Percentiles rank a stretch among this genome's conserved stretches.
Conservation (phyloP, 2,329 filamentous ascomycete species). For the Neonectria punicea region DNA sequence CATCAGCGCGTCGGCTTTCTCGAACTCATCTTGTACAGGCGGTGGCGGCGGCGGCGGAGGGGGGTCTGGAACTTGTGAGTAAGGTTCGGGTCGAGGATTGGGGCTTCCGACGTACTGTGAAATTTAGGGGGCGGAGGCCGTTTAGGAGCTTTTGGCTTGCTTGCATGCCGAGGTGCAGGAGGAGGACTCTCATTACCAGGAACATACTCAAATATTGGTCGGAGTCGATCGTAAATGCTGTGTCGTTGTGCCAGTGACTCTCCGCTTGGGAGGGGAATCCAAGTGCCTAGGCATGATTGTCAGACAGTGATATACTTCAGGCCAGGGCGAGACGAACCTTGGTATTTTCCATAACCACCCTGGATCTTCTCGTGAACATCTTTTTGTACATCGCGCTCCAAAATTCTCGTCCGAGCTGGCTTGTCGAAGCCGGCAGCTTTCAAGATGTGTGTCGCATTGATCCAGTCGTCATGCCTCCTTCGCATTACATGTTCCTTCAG, state of each 20-base stretch:
- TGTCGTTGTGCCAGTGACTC: slow-evolving; percentile 87
- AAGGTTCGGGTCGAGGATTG: neutral
- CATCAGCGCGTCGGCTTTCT: slow-evolving; percentile 69
- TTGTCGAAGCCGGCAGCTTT: slow-evolving; percentile 99
- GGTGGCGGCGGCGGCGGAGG: slow-evolving; percentile 34
- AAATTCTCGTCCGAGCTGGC: slow-evolving; percentile 90
- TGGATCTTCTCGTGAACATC: slow-evolving; percentile 98
- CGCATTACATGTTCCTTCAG: slow-evolving; percentile 93
- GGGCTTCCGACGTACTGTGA: slow-evolving; percentile 45
- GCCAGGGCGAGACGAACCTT: slow-evolving; percentile 66
- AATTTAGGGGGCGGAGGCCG: slow-evolving; percentile 67
- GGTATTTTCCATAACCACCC: slow-evolving; percentile 98
- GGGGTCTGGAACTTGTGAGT: slow-evolving; percentile 35
- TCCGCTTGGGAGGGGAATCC: slow-evolving; percentile 89
- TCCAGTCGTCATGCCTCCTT: slow-evolving; percentile 92
- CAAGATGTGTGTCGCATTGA: slow-evolving; percentile 99
- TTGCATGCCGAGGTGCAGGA: slow-evolving; percentile 91
- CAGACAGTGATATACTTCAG: neutral
- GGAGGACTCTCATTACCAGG: slow-evolving; percentile 89
- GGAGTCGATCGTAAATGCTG: slow-evolving; percentile 83
- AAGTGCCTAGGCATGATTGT: slow-evolving; percentile 73
- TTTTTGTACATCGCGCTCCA: slow-evolving; percentile 97
- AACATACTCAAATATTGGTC: slow-evolving; percentile 88
- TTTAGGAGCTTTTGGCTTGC: slow-evolving; percentile 82
- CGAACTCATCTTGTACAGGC: slow-evolving; percentile 67